Conservation (phyloP, 1,139 yeast species). For the Ogataea hybrid region DNA sequence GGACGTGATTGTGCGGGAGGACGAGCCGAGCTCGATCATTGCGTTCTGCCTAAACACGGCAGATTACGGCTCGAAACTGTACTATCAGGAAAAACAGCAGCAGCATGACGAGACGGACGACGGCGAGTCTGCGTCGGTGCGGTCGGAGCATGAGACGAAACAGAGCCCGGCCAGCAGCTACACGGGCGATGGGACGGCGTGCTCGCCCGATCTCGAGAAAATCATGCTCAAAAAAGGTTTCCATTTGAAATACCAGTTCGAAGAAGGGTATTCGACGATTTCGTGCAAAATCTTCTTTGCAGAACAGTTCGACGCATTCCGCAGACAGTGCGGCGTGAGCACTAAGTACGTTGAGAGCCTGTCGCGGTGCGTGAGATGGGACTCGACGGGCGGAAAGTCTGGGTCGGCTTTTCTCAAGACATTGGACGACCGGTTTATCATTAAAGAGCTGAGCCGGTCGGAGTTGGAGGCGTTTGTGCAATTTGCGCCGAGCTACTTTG, state of each 20-base stretch:
- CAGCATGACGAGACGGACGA: slow-evolving; percentile 5
- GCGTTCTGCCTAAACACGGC: slow-evolving; percentile 87
- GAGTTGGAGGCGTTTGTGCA: slow-evolving; percentile 93
- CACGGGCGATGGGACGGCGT: slow-evolving; percentile 3
- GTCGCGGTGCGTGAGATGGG: slow-evolving; percentile 93
- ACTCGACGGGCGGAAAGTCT: slow-evolving; percentile 93
- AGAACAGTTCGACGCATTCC: slow-evolving; percentile 93
- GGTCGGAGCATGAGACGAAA: slow-evolving; percentile 1
- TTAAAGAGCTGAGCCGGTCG: slow-evolving; percentile 83
- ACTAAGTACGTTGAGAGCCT: slow-evolving; percentile 82
- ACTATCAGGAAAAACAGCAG: slow-evolving; percentile 32
- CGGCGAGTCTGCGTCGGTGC: background rate
- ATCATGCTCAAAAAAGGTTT: slow-evolving; percentile 81
- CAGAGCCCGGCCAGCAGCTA: slow-evolving; percentile 6
- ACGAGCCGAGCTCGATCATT: slow-evolving; percentile 92
- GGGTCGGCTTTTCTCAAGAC: slow-evolving; percentile 95
- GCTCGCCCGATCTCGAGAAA: slow-evolving; percentile 45
- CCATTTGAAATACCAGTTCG: slow-evolving; percentile 88
- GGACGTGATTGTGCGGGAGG: slow-evolving; percentile 91
- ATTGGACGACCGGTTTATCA: slow-evolving; percentile 81
- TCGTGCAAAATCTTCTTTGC: slow-evolving; percentile 95
- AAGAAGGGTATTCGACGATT: slow-evolving; percentile 77
- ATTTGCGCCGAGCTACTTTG: slow-evolving; percentile 96
- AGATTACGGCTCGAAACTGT: slow-evolving; percentile 55
- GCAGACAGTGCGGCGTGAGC: slow-evolving; percentile 78